These are phyloP conservation scores for Ceratocystis eucalypticola DNA, from an alignment of 2,329 filamentous ascomycete species.

Conservation along the genomic window DNA sequence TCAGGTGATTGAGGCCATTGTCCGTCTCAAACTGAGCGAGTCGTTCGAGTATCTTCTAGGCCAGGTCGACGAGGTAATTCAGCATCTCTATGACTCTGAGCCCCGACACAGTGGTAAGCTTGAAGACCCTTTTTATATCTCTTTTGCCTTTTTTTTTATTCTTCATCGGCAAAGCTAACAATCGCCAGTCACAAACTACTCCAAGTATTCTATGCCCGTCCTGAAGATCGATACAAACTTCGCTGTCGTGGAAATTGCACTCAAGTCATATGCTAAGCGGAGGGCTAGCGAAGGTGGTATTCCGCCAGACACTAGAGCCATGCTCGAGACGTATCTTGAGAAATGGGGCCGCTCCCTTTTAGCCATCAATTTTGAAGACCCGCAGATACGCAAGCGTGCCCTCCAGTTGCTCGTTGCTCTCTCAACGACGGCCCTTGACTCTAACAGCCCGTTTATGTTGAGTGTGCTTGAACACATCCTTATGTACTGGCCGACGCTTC, in stretches of 20 bases:
- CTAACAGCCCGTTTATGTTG: conserved; percentile 67
- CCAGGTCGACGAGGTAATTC: conserved; percentile 59
- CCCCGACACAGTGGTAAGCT: conserved; percentile 51
- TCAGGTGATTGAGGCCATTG: conserved; percentile 75
- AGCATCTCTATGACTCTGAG: conserved; percentile 59
- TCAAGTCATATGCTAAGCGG: conserved; percentile 85
- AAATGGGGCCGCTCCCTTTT: conserved; percentile 61
- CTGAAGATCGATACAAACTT: conserved; percentile 79
- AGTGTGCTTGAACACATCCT: conserved; percentile 86
- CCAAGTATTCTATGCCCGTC: conserved; percentile 56
- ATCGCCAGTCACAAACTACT: conserved; percentile 40
- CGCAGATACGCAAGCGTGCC: conserved; percentile 66
- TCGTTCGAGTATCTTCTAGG: conserved; percentile 78
- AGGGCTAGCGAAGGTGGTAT: conserved; percentile 24
- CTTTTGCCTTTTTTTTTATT: neutral
- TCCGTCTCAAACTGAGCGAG: conserved; percentile 66
- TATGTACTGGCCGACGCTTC: conserved; percentile 61
- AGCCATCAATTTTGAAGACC: conserved; percentile 64
- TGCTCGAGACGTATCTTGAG: conserved; percentile 45
- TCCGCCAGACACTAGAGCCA: conserved; percentile 1
- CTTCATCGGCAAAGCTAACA: neutral
- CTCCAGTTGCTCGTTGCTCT: conserved; percentile 74
- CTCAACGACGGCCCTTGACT: conserved; percentile 66
- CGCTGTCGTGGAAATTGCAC: conserved; percentile 71
- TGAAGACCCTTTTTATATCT: neutral